phyloP scores from a whole-genome alignment of 2,329 filamentous ascomycete species.

The Aaosphaeria pasadenensis region DNA sequence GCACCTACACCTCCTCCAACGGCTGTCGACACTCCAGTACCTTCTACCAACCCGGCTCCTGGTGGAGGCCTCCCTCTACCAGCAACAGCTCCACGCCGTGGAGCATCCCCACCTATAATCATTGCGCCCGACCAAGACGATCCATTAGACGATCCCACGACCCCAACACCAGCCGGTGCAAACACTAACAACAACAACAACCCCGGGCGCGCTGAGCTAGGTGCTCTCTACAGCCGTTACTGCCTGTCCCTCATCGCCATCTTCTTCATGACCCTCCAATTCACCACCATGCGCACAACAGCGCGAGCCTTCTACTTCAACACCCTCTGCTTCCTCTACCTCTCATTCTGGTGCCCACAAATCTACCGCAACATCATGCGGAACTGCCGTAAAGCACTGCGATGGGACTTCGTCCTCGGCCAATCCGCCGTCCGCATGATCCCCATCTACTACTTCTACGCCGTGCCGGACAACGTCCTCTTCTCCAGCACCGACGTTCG shows the following conservation, averaged over 20 bases:
- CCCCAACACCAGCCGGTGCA: slow-evolving; percentile 5
- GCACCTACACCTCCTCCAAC: slow-evolving; percentile 15
- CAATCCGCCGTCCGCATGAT: slow-evolving; percentile 75
- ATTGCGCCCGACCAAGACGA: slow-evolving; percentile 59
- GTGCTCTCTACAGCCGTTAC: slow-evolving; percentile 60
- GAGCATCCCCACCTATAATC: slow-evolving; percentile 54
- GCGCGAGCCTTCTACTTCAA: slow-evolving; percentile 58
- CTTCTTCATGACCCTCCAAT: slow-evolving; percentile 59
- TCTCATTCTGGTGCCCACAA: slow-evolving; percentile 91
- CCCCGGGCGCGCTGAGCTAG: slow-evolving; percentile 47
- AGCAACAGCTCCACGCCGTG: slow-evolving; percentile 44
- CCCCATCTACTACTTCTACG: slow-evolving; percentile 84
- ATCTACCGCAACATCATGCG: slow-evolving; percentile 86
- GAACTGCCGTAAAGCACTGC: slow-evolving; percentile 87
- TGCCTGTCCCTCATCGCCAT: slow-evolving; percentile 58
- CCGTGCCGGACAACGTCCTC: slow-evolving; percentile 73
- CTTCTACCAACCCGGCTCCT: slow-evolving; percentile 13
- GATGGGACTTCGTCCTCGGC: slow-evolving; percentile 85
- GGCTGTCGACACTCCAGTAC: slow-evolving; percentile 11
- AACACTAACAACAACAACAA: slow-evolving; percentile 25
- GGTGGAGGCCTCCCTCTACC: slow-evolving; percentile 48
- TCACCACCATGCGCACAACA: slow-evolving; percentile 54
- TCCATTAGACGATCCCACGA: slow-evolving; percentile 35
- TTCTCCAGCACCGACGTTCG: slow-evolving; percentile 68
- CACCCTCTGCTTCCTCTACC: slow-evolving; percentile 67